Conservation (phyloP, 441 rosid genomes). For the Populus hybrid region DNA sequence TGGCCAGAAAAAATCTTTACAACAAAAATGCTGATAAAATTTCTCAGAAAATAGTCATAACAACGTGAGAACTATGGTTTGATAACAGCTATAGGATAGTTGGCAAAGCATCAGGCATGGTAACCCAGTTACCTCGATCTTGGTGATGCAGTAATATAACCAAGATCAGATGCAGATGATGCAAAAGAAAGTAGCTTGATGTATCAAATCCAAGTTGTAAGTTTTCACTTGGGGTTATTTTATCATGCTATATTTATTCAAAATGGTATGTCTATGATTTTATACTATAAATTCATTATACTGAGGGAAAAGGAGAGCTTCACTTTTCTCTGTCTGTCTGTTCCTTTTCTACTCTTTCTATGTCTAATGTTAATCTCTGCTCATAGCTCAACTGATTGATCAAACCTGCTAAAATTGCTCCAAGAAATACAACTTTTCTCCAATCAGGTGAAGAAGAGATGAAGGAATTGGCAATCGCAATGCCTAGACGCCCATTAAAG, state of each 20-base stretch:
- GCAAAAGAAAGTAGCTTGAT: constrained; percentile 64
- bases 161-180: constrained; percentile 46
- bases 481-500: constrained; percentile 49
- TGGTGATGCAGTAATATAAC: constrained; percentile 48
- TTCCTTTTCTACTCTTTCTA: constrained; percentile 35
- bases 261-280: background rate
- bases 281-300: background rate
- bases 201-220: constrained; percentile 54
- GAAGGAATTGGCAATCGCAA: constrained; percentile 64
- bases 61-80: background rate
- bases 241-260: constrained; percentile 37
- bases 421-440: constrained; percentile 79
- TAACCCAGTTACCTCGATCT: constrained; percentile 19
- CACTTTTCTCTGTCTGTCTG: constrained; percentile 23
- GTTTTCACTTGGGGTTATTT: constrained; percentile 44
- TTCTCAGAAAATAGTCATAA: background rate
- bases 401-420: constrained; percentile 74
- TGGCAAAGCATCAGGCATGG: constrained; percentile 36
- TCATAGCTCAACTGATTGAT: constrained; percentile 59
- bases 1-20: background rate
- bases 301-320: constrained; percentile 2
- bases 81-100: background rate
- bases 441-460: constrained; percentile 58
- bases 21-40: background rate
- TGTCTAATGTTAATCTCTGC: constrained; percentile 63